These are phyloP conservation scores for Globisporangium spinosum DNA, from an alignment of 352 stramenopile genomes.

Conservation along the genomic window DNA sequence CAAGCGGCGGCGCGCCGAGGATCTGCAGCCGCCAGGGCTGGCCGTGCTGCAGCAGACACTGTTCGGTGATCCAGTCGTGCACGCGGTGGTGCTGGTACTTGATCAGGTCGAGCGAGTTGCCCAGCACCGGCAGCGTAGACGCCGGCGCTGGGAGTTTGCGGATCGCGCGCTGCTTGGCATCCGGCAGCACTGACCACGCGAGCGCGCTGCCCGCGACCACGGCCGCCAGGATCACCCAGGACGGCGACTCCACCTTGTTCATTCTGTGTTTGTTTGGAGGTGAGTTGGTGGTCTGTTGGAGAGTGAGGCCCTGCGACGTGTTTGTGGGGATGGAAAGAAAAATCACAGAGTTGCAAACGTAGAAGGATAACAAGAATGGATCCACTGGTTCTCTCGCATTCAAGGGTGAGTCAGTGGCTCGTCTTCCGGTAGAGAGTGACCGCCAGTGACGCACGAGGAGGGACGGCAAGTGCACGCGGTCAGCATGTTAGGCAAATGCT, in stretches of 20 bases:
- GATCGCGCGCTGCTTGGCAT: conserved; percentile 14
- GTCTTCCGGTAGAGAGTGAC: background rate
- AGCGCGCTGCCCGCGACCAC: conserved; percentile 7
- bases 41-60: conserved; percentile 34
- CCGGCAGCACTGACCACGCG: conserved; percentile 9
- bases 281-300: background rate
- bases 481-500: too few species aligned
- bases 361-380: background rate
- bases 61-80: conserved; percentile 46
- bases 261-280: background rate
- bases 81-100: conserved; percentile 33
- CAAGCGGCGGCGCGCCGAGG: conserved; percentile 31
- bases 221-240: conserved; percentile 1
- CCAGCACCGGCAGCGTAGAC: conserved; percentile 38
- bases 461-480: too few species aligned
- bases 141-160: conserved; percentile 24
- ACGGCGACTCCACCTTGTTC: background rate
- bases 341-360: background rate
- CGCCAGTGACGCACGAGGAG: background rate
- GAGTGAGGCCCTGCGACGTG: background rate
- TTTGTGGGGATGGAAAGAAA: background rate
- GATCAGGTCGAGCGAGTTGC: conserved; percentile 44
- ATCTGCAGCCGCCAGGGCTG: conserved; percentile 35
- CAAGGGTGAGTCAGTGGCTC: background rate
- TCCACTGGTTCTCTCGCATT: background rate